phyloP scores from a whole-genome alignment of 257 asterid species.

The Solanum chilense region DNA sequence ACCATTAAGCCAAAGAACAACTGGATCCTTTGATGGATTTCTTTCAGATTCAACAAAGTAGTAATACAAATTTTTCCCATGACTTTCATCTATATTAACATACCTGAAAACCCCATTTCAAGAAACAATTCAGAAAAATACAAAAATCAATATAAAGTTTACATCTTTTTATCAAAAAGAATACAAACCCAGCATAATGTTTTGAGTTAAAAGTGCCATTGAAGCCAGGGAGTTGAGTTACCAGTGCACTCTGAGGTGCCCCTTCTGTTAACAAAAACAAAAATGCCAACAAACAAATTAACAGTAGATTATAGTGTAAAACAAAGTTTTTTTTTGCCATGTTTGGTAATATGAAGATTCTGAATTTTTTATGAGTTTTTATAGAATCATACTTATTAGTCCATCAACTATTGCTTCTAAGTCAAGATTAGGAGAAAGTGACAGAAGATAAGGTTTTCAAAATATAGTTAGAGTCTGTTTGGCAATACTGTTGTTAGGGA shows the following conservation, averaged over 20 bases:
- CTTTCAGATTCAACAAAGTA: conserved; percentile 87
- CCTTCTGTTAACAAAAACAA: conserved; percentile 19
- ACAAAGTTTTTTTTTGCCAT: background rate
- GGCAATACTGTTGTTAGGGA: background rate
- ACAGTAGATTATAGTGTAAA: background rate
- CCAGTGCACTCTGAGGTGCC: conserved; percentile 51
- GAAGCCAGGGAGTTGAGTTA: conserved; percentile 65
- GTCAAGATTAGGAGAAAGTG: background rate
- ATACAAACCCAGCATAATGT: conserved; percentile 72
- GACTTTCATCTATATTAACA: conserved; percentile 49
- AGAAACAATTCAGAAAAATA: background rate
- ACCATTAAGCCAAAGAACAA: conserved; percentile 96
- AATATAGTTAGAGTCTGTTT: background rate
- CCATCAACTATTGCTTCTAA: background rate
- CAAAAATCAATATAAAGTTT: background rate
- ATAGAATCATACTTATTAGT: background rate
- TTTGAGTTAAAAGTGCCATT: conserved; percentile 63
- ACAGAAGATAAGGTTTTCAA: background rate
- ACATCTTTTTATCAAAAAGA: background rate
- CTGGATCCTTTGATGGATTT: conserved; percentile 60
- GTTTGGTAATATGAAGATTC: background rate
- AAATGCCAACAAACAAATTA: background rate
- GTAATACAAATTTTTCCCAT: conserved; percentile 65
- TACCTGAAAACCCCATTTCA: conserved; percentile 33
- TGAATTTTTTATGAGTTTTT: background rate